Conservation (phyloP, 1,139 yeast species). For the Diutina neorugosa region DNA sequence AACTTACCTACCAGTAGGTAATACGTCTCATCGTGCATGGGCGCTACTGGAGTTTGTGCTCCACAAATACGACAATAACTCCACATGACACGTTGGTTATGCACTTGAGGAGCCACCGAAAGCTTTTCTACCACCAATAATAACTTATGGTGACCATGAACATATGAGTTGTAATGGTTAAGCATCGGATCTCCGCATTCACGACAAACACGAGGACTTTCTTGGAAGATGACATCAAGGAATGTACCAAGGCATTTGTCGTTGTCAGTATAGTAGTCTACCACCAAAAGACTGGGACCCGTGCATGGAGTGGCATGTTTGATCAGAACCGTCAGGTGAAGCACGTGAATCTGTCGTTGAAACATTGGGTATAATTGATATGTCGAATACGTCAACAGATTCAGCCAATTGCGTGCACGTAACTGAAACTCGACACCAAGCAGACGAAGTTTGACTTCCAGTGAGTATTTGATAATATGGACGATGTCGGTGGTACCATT, state of each 20-base stretch:
- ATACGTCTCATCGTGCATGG: constrained; percentile 87
- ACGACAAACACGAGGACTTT: constrained; percentile 53
- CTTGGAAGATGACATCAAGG: constrained; percentile 69
- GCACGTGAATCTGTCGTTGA: constrained; percentile 68
- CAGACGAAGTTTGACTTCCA: neutral
- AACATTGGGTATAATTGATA: constrained; percentile 35
- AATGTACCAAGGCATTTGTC: constrained; percentile 86
- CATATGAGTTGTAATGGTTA: constrained; percentile 80
- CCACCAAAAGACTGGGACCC: constrained; percentile 74
- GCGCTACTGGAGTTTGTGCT: constrained; percentile 62
- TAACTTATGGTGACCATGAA: constrained; percentile 76
- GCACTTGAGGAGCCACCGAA: constrained; percentile 13
- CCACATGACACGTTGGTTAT: constrained; percentile 66
- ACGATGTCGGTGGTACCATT: neutral
- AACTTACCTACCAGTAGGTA: constrained; percentile 89
- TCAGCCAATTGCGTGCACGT: constrained; percentile 29
- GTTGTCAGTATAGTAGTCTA: constrained; percentile 83
- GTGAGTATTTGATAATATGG: neutral
- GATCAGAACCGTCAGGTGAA: constrained; percentile 74
- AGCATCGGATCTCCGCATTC: constrained; percentile 68
- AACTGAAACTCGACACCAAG: constrained; percentile 16
- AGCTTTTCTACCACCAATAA: constrained; percentile 58
- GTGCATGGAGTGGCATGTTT: constrained; percentile 85
- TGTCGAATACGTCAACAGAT: constrained; percentile 24
- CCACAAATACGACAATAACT: constrained; percentile 78